Conservation (phyloP, 2,329 filamentous ascomycete species). For the Sarocladiaceae sp. region DNA sequence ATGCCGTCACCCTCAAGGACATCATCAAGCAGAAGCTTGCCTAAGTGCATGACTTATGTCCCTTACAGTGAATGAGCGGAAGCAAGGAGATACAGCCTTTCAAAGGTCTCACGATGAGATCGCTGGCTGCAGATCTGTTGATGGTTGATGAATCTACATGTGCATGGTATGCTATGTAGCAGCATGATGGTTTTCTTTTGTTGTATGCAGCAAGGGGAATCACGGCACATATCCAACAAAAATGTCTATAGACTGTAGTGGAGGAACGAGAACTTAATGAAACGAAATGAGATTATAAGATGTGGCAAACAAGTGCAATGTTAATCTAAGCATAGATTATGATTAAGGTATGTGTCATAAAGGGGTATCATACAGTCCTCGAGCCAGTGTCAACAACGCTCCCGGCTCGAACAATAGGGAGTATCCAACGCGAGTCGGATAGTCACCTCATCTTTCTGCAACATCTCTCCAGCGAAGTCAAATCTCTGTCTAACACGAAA, state of each 20-base stretch:
- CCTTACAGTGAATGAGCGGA: no score
- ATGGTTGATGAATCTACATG: not conserved
- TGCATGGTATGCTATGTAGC: not conserved
- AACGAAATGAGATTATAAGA: not conserved
- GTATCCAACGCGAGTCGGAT: no score
- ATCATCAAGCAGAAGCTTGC: constrained; percentile 83
- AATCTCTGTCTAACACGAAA: constrained; percentile 35
- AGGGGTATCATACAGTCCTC: not conserved
- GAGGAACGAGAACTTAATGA: constrained; percentile 9
- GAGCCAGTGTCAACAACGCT: not conserved
- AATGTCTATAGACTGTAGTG: constrained; percentile 10
- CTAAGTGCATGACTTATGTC: constrained; percentile 11
- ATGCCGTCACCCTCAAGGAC: constrained; percentile 88
- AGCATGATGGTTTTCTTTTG: not conserved
- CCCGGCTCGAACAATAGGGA: no score
- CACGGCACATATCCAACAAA: not conserved
- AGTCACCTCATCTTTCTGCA: not conserved
- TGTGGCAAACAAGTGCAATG: not conserved
- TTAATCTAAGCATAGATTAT: no score
- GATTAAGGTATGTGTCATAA: no score
- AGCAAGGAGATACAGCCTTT: no score
- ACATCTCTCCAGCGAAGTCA: no score
- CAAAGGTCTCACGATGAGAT: no score
- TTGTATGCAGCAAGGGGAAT: not conserved
- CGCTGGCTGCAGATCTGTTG: not conserved